These are phyloP conservation scores for Selaginella tamariscina DNA, from an alignment of 75 land plant species.

Conservation along the genomic window DNA sequence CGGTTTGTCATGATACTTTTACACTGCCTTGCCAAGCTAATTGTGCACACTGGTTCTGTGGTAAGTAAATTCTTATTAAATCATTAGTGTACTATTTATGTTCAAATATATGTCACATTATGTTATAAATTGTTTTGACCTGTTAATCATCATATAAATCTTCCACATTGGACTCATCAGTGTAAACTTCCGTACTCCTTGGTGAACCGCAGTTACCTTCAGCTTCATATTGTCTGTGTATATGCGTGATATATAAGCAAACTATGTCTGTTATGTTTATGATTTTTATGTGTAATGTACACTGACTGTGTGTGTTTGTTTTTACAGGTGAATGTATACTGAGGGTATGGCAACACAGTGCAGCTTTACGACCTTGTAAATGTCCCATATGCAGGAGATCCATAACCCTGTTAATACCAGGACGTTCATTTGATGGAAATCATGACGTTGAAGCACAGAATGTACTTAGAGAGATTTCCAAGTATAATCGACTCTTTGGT, in stretches of 20 bases:
- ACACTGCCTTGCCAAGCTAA: slow-evolving; percentile 71
- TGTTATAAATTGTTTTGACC: too few species aligned
- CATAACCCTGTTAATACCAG: slow-evolving; percentile 76
- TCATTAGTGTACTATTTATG: too few species aligned
- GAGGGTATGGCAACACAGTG: slow-evolving; percentile 72
- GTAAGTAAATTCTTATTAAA: too few species aligned
- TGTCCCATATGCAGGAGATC: slow-evolving; percentile 84
- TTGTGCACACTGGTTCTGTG: slow-evolving; percentile 98
- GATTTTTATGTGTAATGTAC: not conserved
- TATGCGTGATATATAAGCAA: not conserved
- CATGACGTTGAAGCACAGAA: slow-evolving; percentile 35
- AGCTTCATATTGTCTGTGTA: not conserved
- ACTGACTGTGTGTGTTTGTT: not conserved
- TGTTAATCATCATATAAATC: too few species aligned
- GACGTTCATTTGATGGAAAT: slow-evolving; percentile 21
- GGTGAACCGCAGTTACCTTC: too few species aligned
- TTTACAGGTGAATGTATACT: slow-evolving; percentile 67
- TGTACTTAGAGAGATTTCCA: slow-evolving; percentile 38
- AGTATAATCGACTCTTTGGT: slow-evolving; percentile 77
- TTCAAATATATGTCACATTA: too few species aligned
- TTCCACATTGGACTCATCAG: too few species aligned
- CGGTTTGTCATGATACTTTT: slow-evolving; percentile 59
- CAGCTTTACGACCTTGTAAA: slow-evolving; percentile 75
- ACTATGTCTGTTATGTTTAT: too few species aligned
- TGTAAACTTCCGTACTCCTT: too few species aligned